Conservation (phyloP, 2,329 filamentous ascomycete species). For the Cladosporium oxysporum region DNA sequence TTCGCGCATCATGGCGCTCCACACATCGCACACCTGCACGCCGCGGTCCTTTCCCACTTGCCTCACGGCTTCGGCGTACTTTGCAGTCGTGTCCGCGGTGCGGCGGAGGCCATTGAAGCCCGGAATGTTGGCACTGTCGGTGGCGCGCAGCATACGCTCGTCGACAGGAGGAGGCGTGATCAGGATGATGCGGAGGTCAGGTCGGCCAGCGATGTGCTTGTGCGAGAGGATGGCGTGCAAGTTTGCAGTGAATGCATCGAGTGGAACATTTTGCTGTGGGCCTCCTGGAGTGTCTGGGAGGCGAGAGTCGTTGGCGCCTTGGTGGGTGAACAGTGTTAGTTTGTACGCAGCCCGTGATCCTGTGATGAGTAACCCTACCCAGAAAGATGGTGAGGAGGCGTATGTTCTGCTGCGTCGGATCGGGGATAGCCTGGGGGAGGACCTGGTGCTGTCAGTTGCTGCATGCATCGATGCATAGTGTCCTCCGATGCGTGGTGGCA, state of each 20-base stretch:
- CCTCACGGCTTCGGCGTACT: slow-evolving; percentile 66
- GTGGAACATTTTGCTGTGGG: slow-evolving; percentile 71
- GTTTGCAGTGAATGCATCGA: slow-evolving; percentile 75
- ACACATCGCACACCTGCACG: slow-evolving; percentile 74
- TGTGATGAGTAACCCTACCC: not conserved
- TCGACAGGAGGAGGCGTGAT: slow-evolving; percentile 83
- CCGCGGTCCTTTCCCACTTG: slow-evolving; percentile 58
- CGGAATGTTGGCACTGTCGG: slow-evolving; percentile 43
- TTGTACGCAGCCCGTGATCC: slow-evolving; percentile 46
- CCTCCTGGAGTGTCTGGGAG: slow-evolving; percentile 60
- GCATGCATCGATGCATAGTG: not conserved
- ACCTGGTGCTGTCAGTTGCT: slow-evolving; percentile 44
- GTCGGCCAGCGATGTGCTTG: slow-evolving; percentile 67
- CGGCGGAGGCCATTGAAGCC: slow-evolving; percentile 39
- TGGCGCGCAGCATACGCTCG: slow-evolving; percentile 64
- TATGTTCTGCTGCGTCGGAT: slow-evolving; percentile 62
- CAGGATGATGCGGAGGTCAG: slow-evolving; percentile 68
- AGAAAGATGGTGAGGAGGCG: slow-evolving; percentile 61
- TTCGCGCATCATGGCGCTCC: slow-evolving; percentile 72
- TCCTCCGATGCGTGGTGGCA: not conserved
- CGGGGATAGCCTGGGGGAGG: slow-evolving; percentile 70
- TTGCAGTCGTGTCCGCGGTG: slow-evolving; percentile 63
- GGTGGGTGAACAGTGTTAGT: slow-evolving; percentile 52
- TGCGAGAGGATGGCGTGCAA: slow-evolving; percentile 72
- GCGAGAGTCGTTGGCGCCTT: slow-evolving; percentile 84